phyloP scores from a whole-genome alignment of 257 asterid species.

The Plantago major region DNA sequence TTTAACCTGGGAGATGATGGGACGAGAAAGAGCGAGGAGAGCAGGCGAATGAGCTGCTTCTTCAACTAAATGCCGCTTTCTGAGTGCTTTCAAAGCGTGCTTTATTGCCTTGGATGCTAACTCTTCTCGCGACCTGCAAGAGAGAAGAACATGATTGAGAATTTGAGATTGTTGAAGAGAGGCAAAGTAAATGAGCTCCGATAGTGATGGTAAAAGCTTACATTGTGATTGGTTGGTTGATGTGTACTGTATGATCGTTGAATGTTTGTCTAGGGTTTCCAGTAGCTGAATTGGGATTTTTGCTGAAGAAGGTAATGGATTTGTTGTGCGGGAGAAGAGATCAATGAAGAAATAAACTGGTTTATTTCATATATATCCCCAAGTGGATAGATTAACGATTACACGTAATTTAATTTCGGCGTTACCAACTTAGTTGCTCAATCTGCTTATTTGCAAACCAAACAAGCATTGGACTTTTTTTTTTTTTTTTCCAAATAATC shows the following conservation, averaged over 20 bases:
- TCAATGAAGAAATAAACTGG: too few species aligned
- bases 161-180: neutral
- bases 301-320: slow-evolving; percentile 9
- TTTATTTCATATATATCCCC: too few species aligned
- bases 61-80: slow-evolving; percentile 78
- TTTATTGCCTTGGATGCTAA: slow-evolving; percentile 51
- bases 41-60: slow-evolving; percentile 97
- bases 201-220: slow-evolving; percentile 10
- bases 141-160: slow-evolving; percentile 7
- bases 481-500: too few species aligned
- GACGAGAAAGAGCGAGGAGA: slow-evolving; percentile 68
- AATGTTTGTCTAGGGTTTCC: slow-evolving; percentile 15
- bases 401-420: too few species aligned
- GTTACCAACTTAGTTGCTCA: too few species aligned
- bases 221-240: slow-evolving; percentile 20
- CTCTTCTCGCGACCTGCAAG: slow-evolving; percentile 56
- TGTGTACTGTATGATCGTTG: too few species aligned
- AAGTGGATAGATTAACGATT: too few species aligned
- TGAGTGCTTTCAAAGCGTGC: slow-evolving; percentile 71
- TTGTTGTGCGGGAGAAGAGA: neutral
- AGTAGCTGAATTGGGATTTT: slow-evolving; percentile 7
- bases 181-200: neutral
- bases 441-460: too few species aligned
- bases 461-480: too few species aligned
- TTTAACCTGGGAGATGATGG: slow-evolving; percentile 63